Conservation (phyloP, 202 grass and related monocot species). For the Bolboschoenoplectus hybrid region DNA sequence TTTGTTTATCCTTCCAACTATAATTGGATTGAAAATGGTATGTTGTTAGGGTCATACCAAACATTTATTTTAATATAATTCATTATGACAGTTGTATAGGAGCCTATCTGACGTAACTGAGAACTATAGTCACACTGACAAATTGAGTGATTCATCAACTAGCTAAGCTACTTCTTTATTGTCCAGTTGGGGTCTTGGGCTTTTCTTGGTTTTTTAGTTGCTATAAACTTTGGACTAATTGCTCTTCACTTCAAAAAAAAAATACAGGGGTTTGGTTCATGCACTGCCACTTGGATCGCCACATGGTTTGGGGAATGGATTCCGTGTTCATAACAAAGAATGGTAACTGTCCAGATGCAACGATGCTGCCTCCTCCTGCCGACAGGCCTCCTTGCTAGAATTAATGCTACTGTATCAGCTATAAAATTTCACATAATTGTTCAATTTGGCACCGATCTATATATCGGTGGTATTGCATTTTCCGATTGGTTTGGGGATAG, state of each 20-base stretch:
- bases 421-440: background rate
- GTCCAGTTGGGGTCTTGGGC: background rate
- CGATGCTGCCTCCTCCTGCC: constrained; percentile 53
- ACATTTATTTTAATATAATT: background rate
- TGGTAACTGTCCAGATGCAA: constrained; percentile 36
- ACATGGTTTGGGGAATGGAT: constrained; percentile 71
- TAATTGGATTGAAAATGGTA: background rate
- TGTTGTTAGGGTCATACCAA: background rate
- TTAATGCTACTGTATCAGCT: background rate
- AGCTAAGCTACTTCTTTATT: background rate
- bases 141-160: background rate
- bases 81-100: background rate
- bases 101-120: background rate
- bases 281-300: constrained; percentile 79
- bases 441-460: background rate
- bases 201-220: background rate
- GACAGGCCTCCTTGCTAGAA: constrained; percentile 55
- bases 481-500: background rate
- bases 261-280: constrained; percentile 76
- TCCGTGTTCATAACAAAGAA: constrained; percentile 66
- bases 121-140: background rate
- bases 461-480: background rate
- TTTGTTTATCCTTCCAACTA: background rate
- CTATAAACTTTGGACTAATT: background rate
- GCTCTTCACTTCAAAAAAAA: background rate